These are phyloP conservation scores for Sclerospora graminicola DNA, from an alignment of 352 stramenopile species.

Conservation along the genomic window DNA sequence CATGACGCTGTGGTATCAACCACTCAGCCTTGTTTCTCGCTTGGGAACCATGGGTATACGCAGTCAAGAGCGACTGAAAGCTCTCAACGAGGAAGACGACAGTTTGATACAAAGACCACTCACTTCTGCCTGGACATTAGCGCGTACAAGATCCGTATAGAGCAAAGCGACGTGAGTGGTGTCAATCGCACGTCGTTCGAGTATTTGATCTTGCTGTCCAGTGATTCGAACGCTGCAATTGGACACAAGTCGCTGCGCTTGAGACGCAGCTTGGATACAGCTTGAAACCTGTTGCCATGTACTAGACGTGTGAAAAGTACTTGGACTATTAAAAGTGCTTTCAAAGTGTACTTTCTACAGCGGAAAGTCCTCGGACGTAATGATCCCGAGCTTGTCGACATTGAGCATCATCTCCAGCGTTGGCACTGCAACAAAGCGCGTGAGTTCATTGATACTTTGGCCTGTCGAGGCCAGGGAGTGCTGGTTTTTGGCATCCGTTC, in stretches of 20 bases:
- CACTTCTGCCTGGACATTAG: constrained; percentile 31
- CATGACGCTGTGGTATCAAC: background rate
- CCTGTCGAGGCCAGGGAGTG: constrained; percentile 10
- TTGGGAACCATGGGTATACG: too few relatives aligned
- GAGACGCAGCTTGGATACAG: constrained; percentile 28
- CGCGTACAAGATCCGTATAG: constrained; percentile 18
- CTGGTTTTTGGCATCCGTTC: constrained; percentile 15
- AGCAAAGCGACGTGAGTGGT: constrained; percentile 10
- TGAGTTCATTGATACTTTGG: constrained; percentile 29
- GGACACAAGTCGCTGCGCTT: constrained; percentile 37
- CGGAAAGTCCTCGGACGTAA: constrained; percentile 31
- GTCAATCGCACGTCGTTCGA: constrained; percentile 16
- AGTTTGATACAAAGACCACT: constrained; percentile 35
- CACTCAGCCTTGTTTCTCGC: background rate
- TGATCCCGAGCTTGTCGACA: constrained; percentile 42
- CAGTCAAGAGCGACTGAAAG: constrained; percentile 21
- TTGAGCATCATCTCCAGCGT: constrained; percentile 47
- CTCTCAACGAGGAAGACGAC: constrained; percentile 32
- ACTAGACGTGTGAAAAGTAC: constrained; percentile 30
- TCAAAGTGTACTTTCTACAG: constrained; percentile 34
- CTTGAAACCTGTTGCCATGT: constrained; percentile 42
- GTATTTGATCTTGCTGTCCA: constrained; percentile 28
- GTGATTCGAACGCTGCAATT: constrained; percentile 46
- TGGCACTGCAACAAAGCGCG: constrained; percentile 26
- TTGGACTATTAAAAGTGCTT: constrained; percentile 19